phyloP scores from a whole-genome alignment of 2,329 filamentous ascomycete species.

The Aspergillus neotritici region DNA sequence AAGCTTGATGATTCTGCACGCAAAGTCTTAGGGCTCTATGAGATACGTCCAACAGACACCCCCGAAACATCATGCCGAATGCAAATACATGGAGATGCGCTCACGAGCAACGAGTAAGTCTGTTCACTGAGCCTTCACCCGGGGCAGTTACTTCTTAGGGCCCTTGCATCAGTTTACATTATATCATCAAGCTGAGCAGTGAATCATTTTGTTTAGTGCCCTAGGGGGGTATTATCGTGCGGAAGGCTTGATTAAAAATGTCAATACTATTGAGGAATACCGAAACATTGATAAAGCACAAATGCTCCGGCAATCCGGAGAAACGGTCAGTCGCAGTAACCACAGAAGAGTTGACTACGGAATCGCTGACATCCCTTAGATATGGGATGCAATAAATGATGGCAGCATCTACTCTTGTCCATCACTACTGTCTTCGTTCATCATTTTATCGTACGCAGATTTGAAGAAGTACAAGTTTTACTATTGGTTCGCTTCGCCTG shows the following conservation, averaged over 20 bases:
- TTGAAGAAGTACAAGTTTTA: conserved; percentile 96
- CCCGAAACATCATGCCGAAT: conserved; percentile 77
- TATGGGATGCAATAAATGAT: conserved; percentile 97
- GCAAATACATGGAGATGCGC: conserved; percentile 80
- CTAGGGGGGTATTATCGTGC: conserved; percentile 70
- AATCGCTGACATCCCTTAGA: conserved; percentile 44
- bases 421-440: conserved; percentile 82
- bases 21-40: conserved; percentile 80
- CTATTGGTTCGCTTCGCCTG: conserved; percentile 98
- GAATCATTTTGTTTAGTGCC: conserved; percentile 44
- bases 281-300: conserved; percentile 72
- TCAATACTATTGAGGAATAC: conserved; percentile 94
- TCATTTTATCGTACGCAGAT: conserved; percentile 86
- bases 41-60: conserved; percentile 66
- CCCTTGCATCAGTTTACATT: no score
- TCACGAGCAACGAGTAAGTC: conserved; percentile 75
- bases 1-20: conserved; percentile 92
- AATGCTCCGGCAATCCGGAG: conserved; percentile 71
- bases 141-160: neutral
- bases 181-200: neutral
- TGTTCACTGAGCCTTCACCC: neutral
- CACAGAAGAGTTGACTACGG: no score
- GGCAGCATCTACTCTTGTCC: conserved; percentile 94
- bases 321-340: conserved; percentile 54
- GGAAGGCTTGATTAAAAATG: conserved; percentile 91